Evolutionary conservation across 352 stramenopile species (phyloP), one percentile per base, ranked within the genome.

Genomic region (Elongisporangium prolatum): DNA sequence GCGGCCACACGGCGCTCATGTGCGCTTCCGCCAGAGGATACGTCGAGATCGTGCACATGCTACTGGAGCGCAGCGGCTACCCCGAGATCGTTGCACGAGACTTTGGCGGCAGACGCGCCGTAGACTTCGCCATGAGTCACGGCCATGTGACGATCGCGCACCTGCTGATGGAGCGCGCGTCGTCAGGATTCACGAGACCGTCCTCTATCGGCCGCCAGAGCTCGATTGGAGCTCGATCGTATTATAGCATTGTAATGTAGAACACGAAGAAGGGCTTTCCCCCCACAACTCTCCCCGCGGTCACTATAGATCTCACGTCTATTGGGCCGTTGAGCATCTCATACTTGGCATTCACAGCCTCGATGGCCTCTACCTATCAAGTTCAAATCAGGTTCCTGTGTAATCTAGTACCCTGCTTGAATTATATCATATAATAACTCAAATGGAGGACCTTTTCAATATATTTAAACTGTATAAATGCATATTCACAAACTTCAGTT

Each of bases 11-110:
- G 28, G 81, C 84, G 53, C 60, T 93, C 24, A 81, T 91, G 48
- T 93, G 84, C 81, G 81, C 84, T 24, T 93, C 81, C 21, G 89
- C 88, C 62, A 82, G 91, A 80, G 84, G 80, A 5, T 72, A 77
- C 16, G 60, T 69, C 4, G 80, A 85, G 34, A 80, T 81, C 16
- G 83, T 89, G n/a, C 80, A 77, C 48, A 77, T 85, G 61, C 60
- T 92, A 47, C 68, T 95, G 13, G 59, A 71, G 24, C 67, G 86
- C 57, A 67, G 72, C 9, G 85, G 77, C 21, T 64, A 74, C 8
- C 67, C 76, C 1, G 78, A 89, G 24, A 73, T 77, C 48, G 66
- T 77, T 6, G 84, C 78, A 14, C 55, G 73, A 34, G 79, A 89
- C 34, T 44, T 44, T 17, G 34, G 34, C 34, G 34, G 34, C 34